Conservation (phyloP, 768 basidiomycete genomes). For the Tylopilus subfusipes region DNA sequence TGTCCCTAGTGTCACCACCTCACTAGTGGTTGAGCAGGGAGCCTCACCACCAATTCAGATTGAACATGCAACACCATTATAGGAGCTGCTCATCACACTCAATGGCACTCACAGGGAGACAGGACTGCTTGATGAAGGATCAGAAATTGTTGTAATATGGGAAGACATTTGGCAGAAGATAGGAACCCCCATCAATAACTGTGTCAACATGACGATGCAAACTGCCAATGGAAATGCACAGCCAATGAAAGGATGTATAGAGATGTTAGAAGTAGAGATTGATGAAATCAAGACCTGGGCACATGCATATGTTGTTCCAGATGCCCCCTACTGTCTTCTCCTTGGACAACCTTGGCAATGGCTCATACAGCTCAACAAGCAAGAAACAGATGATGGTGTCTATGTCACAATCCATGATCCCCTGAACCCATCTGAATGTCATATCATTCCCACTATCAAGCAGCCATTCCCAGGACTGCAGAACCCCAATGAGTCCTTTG, state of each 20-base stretch:
- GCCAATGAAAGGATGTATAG: neutral
- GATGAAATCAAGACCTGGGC: too few species aligned
- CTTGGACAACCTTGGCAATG: too few species aligned
- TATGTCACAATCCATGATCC: conserved; percentile 2
- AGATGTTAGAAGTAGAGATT: conserved; percentile 10
- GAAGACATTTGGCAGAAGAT: too few species aligned
- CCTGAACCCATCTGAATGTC: neutral
- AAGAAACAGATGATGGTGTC: neutral
- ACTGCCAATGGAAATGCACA: conserved; percentile 16
- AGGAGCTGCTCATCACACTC: neutral
- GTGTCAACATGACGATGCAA: conserved; percentile 26
- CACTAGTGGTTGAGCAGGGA: neutral
- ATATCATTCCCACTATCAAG: too few species aligned
- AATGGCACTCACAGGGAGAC: neutral
- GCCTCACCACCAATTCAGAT: too few species aligned
- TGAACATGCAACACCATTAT: neutral
- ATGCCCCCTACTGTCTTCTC: conserved; percentile 19
- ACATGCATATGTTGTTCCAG: conserved; percentile 15
- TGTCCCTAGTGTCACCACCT: neutral
- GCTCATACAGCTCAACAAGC: conserved; percentile 10
- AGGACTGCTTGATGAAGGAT: conserved; percentile 8
- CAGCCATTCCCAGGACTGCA: too few species aligned
- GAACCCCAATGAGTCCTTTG: too few species aligned
- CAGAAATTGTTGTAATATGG: conserved; percentile 24
- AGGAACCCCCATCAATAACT: too few species aligned